Base-by-base conservation (phyloP, 1,139 yeast genomes). In the Protomyces inouyei region DNA sequence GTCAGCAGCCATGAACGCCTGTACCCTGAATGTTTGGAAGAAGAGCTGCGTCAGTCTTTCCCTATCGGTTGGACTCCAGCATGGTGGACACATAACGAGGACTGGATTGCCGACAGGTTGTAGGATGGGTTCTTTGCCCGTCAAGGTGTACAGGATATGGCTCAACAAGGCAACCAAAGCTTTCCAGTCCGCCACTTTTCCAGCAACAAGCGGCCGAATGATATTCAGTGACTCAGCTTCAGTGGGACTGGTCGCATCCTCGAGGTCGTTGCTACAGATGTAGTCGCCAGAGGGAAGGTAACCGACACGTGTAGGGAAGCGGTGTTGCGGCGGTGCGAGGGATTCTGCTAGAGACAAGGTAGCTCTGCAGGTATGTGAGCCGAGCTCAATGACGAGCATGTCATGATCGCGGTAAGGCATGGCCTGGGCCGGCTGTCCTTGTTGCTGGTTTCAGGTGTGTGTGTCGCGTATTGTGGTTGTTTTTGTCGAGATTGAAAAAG, bases 1-100 rank as follows among this genome's bases (percentile, higher is more conserved):
- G 64, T 95, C 91, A 56, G 88, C 72, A 2, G 90, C 74, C 61
- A 89, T 81, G 71, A 92, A 84, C 0, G 89, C 95, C 6, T 89
- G 85, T 64, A 90, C 79, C 66, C 86, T 86, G 70, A 90, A 78
- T 18, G 79, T 77, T 74, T 91, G 97, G 73, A 92, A 86, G 85
- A 72, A 79, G 81, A 73, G 77, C 28, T 66, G 63, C 8, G 68
- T 61, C 40, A 60, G 56, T 23, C 48, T 52, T 35, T 66, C 68
- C 14, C 52, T 54, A 25, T 66, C 68, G 6, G 55, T 21, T 6
- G 52, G 37, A 37, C 65, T 56, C 68, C 68, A 66, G 36, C 60
- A 56, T 8, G 68, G 61, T 8, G 68, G 68, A 14, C 57, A 59
- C n/a, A 66, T 36, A 12, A 66, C 60, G 37, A 57, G 53, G 12